Evolutionary conservation across 768 basidiomycete species (phyloP), one percentile per base, ranked within the genome.

Genomic region (Pleurotus tuber-regium): DNA sequence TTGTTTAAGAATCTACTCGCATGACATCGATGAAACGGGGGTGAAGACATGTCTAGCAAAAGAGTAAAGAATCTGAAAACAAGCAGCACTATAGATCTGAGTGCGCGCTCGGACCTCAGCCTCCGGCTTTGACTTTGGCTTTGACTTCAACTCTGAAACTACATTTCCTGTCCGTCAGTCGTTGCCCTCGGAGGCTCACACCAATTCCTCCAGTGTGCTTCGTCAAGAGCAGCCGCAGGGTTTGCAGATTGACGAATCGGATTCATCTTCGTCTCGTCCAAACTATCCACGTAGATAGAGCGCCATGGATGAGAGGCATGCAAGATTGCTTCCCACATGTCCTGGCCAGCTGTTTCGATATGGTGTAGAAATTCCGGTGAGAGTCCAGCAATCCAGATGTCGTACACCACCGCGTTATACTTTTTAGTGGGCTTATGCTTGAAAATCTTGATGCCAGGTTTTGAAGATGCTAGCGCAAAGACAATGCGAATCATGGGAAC

Each of bases 401-500:
- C 58, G 46, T 54, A 59, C 5, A 38, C 26, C 7, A 40, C 18
- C 26, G 47, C 30, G 11, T 52, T 48, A 24, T 50, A 26, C 31
- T 23, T 38, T 23, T 14, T 30, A 19, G 29, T 38, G 8, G 23
- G 26, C 19, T 43, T 38, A 31, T 43, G 38, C 16, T 36, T 21
- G 16, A 46, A 31, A 28, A 33, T 18, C 19, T 29, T 18, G 19
- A 47, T 28, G 18, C 35, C 31, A 26, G 24, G 21, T 10, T 31
- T 30, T 50, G 12, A 24, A 7, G 52, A 31, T 8, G 57, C 63
- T 7, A 66, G 56, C 16, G 60, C 58, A 40, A 61, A 61, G 30
- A 66, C 54, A 26, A 66, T 56, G 42, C 56, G 57, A 47, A 56
- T 63, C 16, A 60, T 33, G 19, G 58, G 62, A 36, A 55, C 48